Conservation (phyloP, 306 rosid species). For the Purshia tridentata region DNA sequence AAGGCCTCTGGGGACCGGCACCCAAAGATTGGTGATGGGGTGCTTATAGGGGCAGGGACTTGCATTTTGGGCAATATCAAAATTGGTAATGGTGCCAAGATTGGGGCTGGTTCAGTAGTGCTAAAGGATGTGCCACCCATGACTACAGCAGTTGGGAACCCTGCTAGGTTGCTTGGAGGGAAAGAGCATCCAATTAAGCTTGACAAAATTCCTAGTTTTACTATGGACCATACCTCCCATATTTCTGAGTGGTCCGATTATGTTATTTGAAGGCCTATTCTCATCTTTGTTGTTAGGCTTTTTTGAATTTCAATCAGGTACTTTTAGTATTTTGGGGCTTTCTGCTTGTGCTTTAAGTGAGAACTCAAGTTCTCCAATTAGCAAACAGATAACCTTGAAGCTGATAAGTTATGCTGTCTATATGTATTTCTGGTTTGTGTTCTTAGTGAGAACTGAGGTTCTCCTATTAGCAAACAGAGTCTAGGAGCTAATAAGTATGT, state of each 20-base stretch:
- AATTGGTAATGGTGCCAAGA: slow-evolving; percentile 79
- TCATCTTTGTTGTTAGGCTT: background rate
- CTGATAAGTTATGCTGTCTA: background rate
- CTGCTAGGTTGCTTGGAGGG: slow-evolving; percentile 83
- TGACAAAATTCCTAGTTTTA: slow-evolving; percentile 73
- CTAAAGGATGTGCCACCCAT: slow-evolving; percentile 84
- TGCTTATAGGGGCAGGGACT: slow-evolving; percentile 85
- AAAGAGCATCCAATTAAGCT: slow-evolving; percentile 67
- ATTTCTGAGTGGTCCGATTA: slow-evolving; percentile 73
- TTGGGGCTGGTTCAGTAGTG: slow-evolving; percentile 91
- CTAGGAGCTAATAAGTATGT: slow-evolving; percentile 1
- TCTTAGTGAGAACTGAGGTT: slow-evolving; percentile 27
- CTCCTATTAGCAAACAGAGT: slow-evolving; percentile 30
- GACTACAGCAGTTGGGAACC: slow-evolving; percentile 91
- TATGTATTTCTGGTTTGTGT: slow-evolving; percentile 4
- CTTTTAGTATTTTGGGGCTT: background rate
- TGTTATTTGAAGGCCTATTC: slow-evolving; percentile 41
- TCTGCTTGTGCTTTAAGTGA: slow-evolving; percentile 43
- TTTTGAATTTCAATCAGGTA: background rate
- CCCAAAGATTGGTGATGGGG: slow-evolving; percentile 94
- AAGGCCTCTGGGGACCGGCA: slow-evolving; percentile 76
- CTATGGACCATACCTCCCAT: slow-evolving; percentile 83
- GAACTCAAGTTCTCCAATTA: slow-evolving; percentile 49
- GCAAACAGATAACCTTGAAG: slow-evolving; percentile 24
- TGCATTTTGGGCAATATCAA: slow-evolving; percentile 79